phyloP scores from a whole-genome alignment of 257 asterid species.

The Solanum bulbocastanum region DNA sequence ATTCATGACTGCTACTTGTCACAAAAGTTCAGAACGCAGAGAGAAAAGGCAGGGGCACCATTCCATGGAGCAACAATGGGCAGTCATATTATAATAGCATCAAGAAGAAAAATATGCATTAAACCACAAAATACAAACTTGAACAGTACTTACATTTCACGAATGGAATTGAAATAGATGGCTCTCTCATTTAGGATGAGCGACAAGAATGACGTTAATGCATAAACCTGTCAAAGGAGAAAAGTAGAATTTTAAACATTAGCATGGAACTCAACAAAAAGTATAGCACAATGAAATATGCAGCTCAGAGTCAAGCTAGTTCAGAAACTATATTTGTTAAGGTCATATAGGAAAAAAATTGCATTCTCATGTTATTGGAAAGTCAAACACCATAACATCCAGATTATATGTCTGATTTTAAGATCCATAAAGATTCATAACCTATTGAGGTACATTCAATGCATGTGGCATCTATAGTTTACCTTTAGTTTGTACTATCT shows the following conservation, averaged over 20 bases:
- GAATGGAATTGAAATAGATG: constrained; percentile 81
- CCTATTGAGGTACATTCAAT: background rate
- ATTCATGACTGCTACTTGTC: background rate
- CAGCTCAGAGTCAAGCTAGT: background rate
- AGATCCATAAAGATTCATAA: background rate
- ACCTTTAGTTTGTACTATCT: background rate
- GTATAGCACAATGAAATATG: background rate
- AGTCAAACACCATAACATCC: background rate
- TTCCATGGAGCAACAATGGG: background rate
- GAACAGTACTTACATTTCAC: constrained; percentile 73
- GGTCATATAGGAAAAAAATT: background rate
- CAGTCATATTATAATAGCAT: background rate
- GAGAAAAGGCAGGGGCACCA: background rate
- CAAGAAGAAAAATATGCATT: background rate
- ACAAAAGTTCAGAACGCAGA: background rate
- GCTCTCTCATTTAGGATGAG: constrained; percentile 58
- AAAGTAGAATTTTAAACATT: constrained; percentile 2
- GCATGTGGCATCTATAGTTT: background rate
- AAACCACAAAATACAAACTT: background rate
- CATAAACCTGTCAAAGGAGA: constrained; percentile 65
- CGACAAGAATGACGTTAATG: constrained; percentile 85
- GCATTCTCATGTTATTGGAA: background rate
- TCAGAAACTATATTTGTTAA: background rate
- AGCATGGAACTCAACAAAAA: background rate
- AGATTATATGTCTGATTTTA: background rate